Conservation (phyloP, 2,329 filamentous ascomycete genomes). For the Scopulariopsis brevicaulis region DNA sequence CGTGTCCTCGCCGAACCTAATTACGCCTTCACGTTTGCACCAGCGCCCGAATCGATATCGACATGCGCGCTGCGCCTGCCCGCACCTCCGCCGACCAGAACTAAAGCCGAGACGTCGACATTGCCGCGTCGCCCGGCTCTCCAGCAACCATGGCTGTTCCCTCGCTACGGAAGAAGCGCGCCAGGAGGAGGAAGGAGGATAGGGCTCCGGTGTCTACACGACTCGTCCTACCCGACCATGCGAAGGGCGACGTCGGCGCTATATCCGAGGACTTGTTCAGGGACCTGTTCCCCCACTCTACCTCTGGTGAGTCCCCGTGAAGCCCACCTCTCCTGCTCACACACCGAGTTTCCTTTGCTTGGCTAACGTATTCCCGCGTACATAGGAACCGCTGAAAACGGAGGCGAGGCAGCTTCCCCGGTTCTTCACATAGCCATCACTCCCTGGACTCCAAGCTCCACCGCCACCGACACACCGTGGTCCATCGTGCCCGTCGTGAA, state of each 20-base stretch:
- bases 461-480: conserved; percentile 59
- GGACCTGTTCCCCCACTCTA: conserved; percentile 62
- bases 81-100: not conserved
- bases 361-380: not conserved
- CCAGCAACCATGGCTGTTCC: conserved; percentile 11
- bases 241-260: conserved; percentile 76
- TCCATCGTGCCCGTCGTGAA: conserved; percentile 68
- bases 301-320: conserved; percentile 31
- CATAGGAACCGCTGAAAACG: conserved; percentile 13
- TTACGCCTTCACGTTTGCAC: not conserved
- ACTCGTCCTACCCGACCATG: conserved; percentile 72
- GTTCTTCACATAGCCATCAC: conserved; percentile 59
- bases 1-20: not conserved
- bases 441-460: conserved; percentile 54
- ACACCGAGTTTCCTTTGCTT: not conserved
- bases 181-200: conserved; percentile 38
- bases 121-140: not conserved
- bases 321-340: not conserved
- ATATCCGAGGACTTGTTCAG: conserved; percentile 77
- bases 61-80: not conserved
- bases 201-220: conserved; percentile 69
- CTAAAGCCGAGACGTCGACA: not conserved
- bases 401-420: conserved; percentile 23
- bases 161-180: conserved; percentile 29
- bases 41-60: not conserved